phyloP scores from a whole-genome alignment of 805 yeast species.

The Yarrowia hollandica region DNA sequence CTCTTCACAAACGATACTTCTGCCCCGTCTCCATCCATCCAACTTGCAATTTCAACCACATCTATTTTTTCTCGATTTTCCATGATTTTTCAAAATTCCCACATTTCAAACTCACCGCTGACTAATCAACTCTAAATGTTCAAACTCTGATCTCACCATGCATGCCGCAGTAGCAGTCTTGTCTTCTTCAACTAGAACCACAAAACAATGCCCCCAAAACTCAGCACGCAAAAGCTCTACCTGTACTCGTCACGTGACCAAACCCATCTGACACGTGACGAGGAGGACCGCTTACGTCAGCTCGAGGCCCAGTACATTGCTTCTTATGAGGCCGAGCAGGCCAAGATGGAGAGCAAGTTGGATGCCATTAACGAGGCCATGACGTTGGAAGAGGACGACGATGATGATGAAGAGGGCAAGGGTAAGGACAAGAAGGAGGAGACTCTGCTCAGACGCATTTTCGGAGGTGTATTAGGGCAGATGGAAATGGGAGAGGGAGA shows the following conservation, averaged over 20 bases:
- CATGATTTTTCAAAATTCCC: too few relatives aligned
- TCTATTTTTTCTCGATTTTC: too few relatives aligned
- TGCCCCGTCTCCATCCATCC: too few relatives aligned
- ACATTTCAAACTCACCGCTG: neutral
- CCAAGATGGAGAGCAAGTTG: neutral
- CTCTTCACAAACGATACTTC: too few relatives aligned
- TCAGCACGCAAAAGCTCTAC: neutral
- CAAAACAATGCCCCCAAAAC: neutral
- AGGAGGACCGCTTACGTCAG: constrained; percentile 1
- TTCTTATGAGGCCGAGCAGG: neutral
- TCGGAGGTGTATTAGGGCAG: constrained; percentile 3
- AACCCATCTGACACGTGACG: neutral
- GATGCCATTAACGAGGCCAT: constrained; percentile 2
- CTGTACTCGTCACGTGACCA: constrained; percentile 21
- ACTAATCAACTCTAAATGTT: neutral
- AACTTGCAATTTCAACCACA: too few relatives aligned
- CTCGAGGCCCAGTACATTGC: neutral
- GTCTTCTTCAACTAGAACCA: neutral
- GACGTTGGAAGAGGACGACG: neutral
- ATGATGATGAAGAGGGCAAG: neutral
- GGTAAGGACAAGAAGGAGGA: neutral
- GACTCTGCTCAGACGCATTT: neutral
- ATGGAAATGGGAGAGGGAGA: constrained; percentile 10
- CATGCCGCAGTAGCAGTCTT: neutral
- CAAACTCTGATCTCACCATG: neutral